Conservation (phyloP, 1,139 yeast genomes). For the Diutina sp. region DNA sequence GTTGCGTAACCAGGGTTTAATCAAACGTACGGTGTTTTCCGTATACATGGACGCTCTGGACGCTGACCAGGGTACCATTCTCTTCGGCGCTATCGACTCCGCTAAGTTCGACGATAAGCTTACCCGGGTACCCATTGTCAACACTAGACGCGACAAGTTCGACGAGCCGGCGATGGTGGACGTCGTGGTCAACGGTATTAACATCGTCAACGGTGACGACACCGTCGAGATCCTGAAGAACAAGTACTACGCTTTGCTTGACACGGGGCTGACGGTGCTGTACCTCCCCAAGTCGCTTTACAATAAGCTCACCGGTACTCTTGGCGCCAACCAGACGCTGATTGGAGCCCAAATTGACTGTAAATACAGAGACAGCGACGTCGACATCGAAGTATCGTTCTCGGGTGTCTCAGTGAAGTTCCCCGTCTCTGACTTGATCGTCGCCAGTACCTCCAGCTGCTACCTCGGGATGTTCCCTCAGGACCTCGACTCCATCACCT, state of each 20-base stretch:
- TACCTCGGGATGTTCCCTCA: background rate
- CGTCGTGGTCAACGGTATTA: background rate
- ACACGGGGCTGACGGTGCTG: constrained; percentile 57
- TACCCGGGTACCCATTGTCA: constrained; percentile 1
- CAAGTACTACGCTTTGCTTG: constrained; percentile 34
- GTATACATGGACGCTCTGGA: constrained; percentile 3
- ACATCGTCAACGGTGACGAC: background rate
- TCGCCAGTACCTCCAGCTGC: background rate
- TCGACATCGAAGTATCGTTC: background rate
- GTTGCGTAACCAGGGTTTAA: constrained; percentile 36
- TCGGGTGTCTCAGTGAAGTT: background rate
- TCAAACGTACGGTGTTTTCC: constrained; percentile 22
- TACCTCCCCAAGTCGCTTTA: constrained; percentile 32
- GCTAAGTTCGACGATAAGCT: constrained; percentile 17
- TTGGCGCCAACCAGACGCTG: background rate
- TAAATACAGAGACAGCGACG: background rate
- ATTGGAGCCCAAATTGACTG: background rate
- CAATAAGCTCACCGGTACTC: constrained; percentile 12
- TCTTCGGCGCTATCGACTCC: constrained; percentile 3
- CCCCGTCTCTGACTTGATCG: background rate
- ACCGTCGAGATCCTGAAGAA: background rate
- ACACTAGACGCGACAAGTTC: background rate
- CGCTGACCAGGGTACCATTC: background rate
- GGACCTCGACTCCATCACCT: background rate
- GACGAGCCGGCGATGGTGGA: background rate